Percentiles rank a stretch among this genome's conserved stretches.
phyloP scores from a whole-genome alignment of 2,329 filamentous ascomycete species.

The Zasmidium citrigriseum region DNA sequence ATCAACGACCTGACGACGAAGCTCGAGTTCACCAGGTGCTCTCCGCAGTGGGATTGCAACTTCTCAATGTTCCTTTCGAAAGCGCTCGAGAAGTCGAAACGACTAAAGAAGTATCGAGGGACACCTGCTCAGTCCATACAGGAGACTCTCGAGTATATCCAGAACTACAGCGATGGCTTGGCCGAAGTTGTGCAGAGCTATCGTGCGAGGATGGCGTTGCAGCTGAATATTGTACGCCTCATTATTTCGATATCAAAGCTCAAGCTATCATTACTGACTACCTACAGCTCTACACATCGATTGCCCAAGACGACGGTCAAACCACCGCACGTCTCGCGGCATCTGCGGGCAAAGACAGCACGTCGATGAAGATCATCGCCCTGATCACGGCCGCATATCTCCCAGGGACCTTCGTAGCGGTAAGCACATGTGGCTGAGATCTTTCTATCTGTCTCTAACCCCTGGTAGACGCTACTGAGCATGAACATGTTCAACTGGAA shows the following conservation, averaged over 20 bases:
- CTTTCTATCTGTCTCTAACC: background rate
- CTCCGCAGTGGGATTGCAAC: constrained; percentile 15
- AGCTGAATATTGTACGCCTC: constrained; percentile 16
- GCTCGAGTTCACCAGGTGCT: constrained; percentile 15
- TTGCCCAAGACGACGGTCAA: constrained; percentile 21
- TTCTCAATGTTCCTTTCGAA: constrained; percentile 6
- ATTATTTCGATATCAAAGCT: background rate
- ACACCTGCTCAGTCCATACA: background rate
- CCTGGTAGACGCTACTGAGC: constrained; percentile 11
- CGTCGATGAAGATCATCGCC: constrained; percentile 55
- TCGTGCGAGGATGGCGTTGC: constrained; percentile 11
- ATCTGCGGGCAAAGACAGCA: constrained; percentile 49
- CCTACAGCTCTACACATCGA: constrained; percentile 17
- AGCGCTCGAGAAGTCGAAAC: background rate
- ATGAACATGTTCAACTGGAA: constrained; percentile 21
- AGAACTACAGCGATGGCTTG: constrained; percentile 10
- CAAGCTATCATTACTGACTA: background rate
- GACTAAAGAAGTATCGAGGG: background rate
- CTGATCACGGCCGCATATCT: constrained; percentile 53
- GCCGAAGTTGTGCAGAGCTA: constrained; percentile 5
- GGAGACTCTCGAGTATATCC: constrained; percentile 9
- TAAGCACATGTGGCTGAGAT: background rate
- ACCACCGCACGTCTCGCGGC: constrained; percentile 33
- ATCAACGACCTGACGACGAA: constrained; percentile 17
- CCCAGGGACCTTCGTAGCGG: constrained; percentile 52